Evolutionary conservation across 2,329 filamentous ascomycete species (phyloP).

Genomic region (Periconia macrospinosa): DNA sequence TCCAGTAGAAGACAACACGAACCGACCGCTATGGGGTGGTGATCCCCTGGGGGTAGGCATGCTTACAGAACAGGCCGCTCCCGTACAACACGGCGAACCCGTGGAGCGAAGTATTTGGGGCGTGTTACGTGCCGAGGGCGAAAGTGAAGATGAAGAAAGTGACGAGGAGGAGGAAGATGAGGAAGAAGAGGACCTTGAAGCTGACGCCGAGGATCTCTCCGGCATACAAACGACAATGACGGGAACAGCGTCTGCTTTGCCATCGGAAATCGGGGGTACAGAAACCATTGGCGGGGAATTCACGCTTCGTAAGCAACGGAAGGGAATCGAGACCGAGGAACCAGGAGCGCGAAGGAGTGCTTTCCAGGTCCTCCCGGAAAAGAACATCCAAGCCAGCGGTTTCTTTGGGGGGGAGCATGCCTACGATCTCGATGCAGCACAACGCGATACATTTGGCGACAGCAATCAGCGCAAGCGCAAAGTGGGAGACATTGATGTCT

Average conservation of each 20-base stretch:
- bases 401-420: conserved; percentile 96
- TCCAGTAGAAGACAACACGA: conserved; percentile 82
- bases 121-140: conserved; percentile 78
- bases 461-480: conserved; percentile 79
- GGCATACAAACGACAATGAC: conserved; percentile 73
- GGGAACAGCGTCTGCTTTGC: conserved; percentile 74
- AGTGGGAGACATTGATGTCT: conserved; percentile 91
- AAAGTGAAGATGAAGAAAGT: conserved; percentile 68
- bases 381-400: conserved; percentile 79
- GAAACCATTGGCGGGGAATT: conserved; percentile 84
- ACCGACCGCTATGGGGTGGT: conserved; percentile 86
- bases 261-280: conserved; percentile 72
- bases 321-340: conserved; percentile 85
- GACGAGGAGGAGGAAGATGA: conserved; percentile 73
- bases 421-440: conserved; percentile 76
- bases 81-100: conserved; percentile 64
- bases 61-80: conserved; percentile 62
- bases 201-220: conserved; percentile 34
- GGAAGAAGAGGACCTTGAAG: conserved; percentile 61
- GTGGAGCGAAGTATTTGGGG: conserved; percentile 91
- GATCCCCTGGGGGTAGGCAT: conserved; percentile 86
- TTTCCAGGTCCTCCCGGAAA: conserved; percentile 88
- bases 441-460: conserved; percentile 70
- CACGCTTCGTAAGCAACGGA: conserved; percentile 81
- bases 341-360: conserved; percentile 70